Evolutionary conservation across 108 stramenopile genomes (phyloP), one percentile per base, ranked within the genome.

Genomic region (Skeletonema menzelii): DNA sequence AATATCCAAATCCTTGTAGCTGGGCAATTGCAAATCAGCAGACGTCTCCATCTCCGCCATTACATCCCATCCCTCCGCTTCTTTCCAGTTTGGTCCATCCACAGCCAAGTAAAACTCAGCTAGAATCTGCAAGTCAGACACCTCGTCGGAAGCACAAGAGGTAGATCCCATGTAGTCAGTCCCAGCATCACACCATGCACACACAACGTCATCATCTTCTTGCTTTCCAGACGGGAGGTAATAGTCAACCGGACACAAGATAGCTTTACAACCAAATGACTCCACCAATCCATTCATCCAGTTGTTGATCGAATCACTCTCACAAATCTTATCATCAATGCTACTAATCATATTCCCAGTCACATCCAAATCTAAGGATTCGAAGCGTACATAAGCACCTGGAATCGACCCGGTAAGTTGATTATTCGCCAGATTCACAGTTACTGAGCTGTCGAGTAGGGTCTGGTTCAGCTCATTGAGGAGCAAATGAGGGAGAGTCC

Each of bases 281-380:
- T 75, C 82, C 17, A 83, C 82, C 27, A 80, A 55, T 13, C 85
- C 85, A 44, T 88, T 72, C 85, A 86, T 88, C 88, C 88, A 88
- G n/a, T 74, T 61, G 66, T 40, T 14, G 28, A 83, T 77, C 27
- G 77, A 44, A 2, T 37, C 67, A 14, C 22, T 35, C 3, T 70
- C 69, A 56, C 88, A 89, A 22, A 85, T 57, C 0, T 74, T 17
- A 0, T 22, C 1, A 8, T 65, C 84, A 42, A 82, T 35, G 3
- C 68, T 59, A 4, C 70, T 70, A 42, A 89, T 84, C 19, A 68
- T 72, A 59, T 89, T 89, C 17, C 84, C 83, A 15, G 80, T 62
- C n/a, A 85, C 17, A 27, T 86, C 61, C 32, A 90, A 62, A 34
- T 72, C 82, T 19, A 90, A 64, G 2, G 59, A 69, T 22, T 65